Base-by-base conservation (phyloP, 495 filamentous ascomycete species). In the Aspergillus haitiensis region DNA sequence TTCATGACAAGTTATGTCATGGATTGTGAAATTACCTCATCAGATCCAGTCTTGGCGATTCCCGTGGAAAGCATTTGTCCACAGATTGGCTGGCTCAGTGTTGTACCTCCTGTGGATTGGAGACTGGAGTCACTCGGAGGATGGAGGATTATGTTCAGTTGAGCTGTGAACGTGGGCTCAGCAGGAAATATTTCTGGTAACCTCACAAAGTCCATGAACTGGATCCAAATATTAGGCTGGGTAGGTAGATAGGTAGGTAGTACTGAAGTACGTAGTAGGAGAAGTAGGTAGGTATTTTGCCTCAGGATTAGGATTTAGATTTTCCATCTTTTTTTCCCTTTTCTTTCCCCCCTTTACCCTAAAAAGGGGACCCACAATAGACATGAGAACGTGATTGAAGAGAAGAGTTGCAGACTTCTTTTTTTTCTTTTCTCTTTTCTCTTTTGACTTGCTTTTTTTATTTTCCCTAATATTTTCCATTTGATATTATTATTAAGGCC, bases 91-190 rank as follows among this genome's bases (percentile, higher is more conserved):
- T 47, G 44, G 44, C 21, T 27, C 21, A 27, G 21, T 27, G 21
- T 1, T 27, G 21, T 27, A 27, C 21, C 21, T 27, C 21, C 21
- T 27, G 21, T 27, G 21, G 21, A 27, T 46, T 42, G 44, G 13
- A 18, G n/a, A 18, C 16, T 47, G 44, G n/a, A 47, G 44, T 21
- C n/a, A 9, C 44, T 47, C 44, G 44, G 42, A 40, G 44, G 10
- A 47, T 21, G 44, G 42, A 40, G 44, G 10, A 47, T 21, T 47
- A 1, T 1, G 44, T 21, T 47, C 33, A n/a, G 42, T 40, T 15
- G 9, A 15, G 5, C 9, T 42, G 12, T 42, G 6, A 53, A 53
- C 40, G 57, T 59, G 57, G 57, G 40, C 57, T 46, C 37, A 31
- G 21, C 27, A 18, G 42, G 31, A 7, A n/a, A 49, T 13, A 6